Evolutionary conservation across 2,329 filamentous ascomycete genomes (phyloP).

Genomic region (Phyllosticta capitalensis): DNA sequence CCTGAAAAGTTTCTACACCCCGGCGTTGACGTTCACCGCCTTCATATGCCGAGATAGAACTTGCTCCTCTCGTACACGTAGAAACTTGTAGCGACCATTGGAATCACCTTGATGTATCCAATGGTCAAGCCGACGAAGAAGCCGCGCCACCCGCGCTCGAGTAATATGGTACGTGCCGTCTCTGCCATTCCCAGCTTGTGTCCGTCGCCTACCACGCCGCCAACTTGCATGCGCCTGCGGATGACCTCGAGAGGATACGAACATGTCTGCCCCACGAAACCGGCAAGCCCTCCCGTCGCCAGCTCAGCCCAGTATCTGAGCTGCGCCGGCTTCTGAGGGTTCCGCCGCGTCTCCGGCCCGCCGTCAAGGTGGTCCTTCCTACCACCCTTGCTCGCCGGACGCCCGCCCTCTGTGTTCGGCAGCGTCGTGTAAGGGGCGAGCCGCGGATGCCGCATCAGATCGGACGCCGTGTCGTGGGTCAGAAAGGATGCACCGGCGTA

Average conservation of each 20-base stretch:
- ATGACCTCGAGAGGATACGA: constrained; percentile 94
- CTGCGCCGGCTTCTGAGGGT: constrained; percentile 52
- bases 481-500: constrained; percentile 95
- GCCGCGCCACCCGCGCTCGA: constrained; percentile 65
- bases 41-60: constrained; percentile 41
- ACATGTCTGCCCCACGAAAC: constrained; percentile 79
- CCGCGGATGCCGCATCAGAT: constrained; percentile 62
- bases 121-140: constrained; percentile 93
- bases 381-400: neutral
- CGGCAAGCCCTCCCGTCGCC: constrained; percentile 72
- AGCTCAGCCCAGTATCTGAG: constrained; percentile 83
- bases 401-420: constrained; percentile 40
- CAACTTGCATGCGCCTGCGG: constrained; percentile 88
- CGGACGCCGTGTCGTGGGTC: constrained; percentile 83
- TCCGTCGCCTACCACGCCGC: constrained; percentile 86
- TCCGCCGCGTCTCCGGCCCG: constrained; percentile 16
- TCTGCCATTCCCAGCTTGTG: constrained; percentile 68
- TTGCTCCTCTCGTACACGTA: constrained; percentile 59
- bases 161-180: constrained; percentile 64
- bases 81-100: constrained; percentile 69
- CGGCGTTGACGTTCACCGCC: neutral
- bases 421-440: constrained; percentile 68
- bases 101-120: constrained; percentile 88
- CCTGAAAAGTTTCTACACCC: neutral
- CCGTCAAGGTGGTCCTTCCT: constrained; percentile 20